Base-by-base conservation (phyloP, 805 yeast genomes). In the Wickerhamomyces silvicola region DNA sequence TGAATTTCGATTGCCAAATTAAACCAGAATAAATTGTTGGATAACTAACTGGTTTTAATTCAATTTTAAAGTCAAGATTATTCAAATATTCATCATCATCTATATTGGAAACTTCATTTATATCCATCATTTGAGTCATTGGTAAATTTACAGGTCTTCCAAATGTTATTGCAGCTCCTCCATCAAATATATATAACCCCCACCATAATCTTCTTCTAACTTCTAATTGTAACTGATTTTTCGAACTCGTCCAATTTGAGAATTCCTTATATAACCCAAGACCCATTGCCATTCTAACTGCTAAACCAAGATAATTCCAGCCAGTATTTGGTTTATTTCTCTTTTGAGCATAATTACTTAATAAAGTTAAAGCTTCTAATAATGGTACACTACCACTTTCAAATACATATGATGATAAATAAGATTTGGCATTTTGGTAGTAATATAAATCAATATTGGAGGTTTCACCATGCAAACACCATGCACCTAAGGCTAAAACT, bases 321-420 rank as follows among this genome's bases (percentile, higher is more conserved):
- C 80, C 79, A 0, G 83, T 69, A 51, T 78, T 78, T 34, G 81
- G 78, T 42, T 74, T 75, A 43, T 77, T 73, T 30, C 81, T 63
- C 54, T 75, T 75, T 46, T 75, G 82, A 9, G 74, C 70, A 53
- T 78, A 80, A 41, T 72, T 72, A 36, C 80, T 68, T 31, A 80
- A 50, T 22, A 78, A 48, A 5, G 74, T 62, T 22, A 75, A 56
- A 2, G 79, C 68, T 28, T 68, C 68, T 8, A 77, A 59, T 19
- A 77, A 50, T n/a, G 70, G 64, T 8, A 75, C 52, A 36, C 75
- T 73, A 10, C 83, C 82, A 35, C 72, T 60, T 50, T 76, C 83
- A 45, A 78, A 71, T 7, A 78, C 68, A 36, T 61, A 62, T 23
- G 61, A 59, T 28, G 59, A 58, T 25, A 76, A 39, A 35, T 57